Conservation (phyloP, 2,329 filamentous ascomycete species). For the Fusarium cicatricum region DNA sequence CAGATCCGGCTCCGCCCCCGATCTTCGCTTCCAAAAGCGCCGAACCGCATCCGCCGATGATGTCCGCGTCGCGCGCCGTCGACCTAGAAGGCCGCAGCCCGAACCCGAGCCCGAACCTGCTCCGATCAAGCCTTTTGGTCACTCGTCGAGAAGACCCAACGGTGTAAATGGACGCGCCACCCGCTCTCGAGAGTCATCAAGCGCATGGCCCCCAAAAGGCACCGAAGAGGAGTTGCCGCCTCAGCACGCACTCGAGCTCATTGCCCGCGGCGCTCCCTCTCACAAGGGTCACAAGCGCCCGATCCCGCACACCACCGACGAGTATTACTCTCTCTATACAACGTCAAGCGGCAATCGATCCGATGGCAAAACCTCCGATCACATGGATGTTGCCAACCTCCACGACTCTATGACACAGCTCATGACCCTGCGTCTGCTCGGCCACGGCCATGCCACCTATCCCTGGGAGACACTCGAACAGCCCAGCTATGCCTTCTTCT, state of each 20-base stretch:
- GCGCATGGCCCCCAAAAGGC: constrained; percentile 65
- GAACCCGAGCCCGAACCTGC: constrained; percentile 37
- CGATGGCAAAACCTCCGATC: constrained; percentile 49
- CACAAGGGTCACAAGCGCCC: constrained; percentile 63
- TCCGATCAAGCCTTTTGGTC: constrained; percentile 21
- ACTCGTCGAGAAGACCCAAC: constrained; percentile 22
- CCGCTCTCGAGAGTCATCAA: constrained; percentile 48
- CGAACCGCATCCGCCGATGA: constrained; percentile 32
- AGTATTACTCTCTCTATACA: constrained; percentile 65
- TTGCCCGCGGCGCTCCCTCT: constrained; percentile 64
- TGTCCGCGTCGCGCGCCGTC: constrained; percentile 47
- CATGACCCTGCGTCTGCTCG: constrained; percentile 62
- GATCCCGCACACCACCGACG: constrained; percentile 63
- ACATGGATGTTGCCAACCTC: constrained; percentile 57
- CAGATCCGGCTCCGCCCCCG: constrained; percentile 51
- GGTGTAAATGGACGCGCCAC: constrained; percentile 28
- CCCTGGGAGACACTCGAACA: constrained; percentile 80
- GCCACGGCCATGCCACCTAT: constrained; percentile 51
- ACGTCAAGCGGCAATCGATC: constrained; percentile 56
- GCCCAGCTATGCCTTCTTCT: constrained; percentile 74
- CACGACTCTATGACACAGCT: constrained; percentile 66
- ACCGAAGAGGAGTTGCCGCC: constrained; percentile 60
- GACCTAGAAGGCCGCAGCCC: constrained; percentile 52
- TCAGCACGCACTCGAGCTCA: constrained; percentile 63
- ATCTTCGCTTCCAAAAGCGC: constrained; percentile 29